These are phyloP conservation scores for Rhodotorula sp. DNA, from an alignment of 1,284 basidiomycete species.

Conservation along the genomic window DNA sequence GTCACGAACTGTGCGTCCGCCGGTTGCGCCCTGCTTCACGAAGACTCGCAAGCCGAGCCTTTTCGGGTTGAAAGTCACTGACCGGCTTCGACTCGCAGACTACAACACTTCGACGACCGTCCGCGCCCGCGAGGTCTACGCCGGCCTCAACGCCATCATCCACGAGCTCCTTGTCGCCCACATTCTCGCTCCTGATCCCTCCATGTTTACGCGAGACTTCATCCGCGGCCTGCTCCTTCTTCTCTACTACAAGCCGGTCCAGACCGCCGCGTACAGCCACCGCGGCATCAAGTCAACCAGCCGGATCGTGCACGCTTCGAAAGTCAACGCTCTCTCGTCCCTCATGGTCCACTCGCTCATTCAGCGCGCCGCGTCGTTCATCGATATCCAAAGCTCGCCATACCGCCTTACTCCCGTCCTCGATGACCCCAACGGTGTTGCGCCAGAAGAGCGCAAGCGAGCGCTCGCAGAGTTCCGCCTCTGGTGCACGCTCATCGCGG, in stretches of 20 bases:
- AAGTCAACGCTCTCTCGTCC: conserved; percentile 34
- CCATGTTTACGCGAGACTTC: conserved; percentile 29
- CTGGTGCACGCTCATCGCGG: conserved; percentile 24
- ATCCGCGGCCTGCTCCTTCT: conserved; percentile 29
- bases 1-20: conserved; percentile 34
- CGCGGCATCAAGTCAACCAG: conserved; percentile 25
- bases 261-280: conserved; percentile 1
- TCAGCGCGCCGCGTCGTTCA: conserved; percentile 23
- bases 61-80: no score
- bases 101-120: conserved; percentile 35
- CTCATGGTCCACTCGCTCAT: conserved; percentile 36
- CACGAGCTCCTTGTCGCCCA: conserved; percentile 26
- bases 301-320: conserved; percentile 25
- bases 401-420: conserved; percentile 7
- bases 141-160: conserved; percentile 31
- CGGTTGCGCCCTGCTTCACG: background rate
- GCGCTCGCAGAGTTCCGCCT: conserved; percentile 25
- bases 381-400: conserved; percentile 26
- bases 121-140: conserved; percentile 34
- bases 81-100: no score
- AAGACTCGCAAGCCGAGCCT: no score
- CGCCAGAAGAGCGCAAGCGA: conserved; percentile 8
- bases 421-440: conserved; percentile 7
- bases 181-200: conserved; percentile 29
- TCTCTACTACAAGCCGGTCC: conserved; percentile 35